These are phyloP conservation scores for Beauveria sp. DNA, from an alignment of 2,329 filamentous ascomycete genomes.

Conservation along the genomic window DNA sequence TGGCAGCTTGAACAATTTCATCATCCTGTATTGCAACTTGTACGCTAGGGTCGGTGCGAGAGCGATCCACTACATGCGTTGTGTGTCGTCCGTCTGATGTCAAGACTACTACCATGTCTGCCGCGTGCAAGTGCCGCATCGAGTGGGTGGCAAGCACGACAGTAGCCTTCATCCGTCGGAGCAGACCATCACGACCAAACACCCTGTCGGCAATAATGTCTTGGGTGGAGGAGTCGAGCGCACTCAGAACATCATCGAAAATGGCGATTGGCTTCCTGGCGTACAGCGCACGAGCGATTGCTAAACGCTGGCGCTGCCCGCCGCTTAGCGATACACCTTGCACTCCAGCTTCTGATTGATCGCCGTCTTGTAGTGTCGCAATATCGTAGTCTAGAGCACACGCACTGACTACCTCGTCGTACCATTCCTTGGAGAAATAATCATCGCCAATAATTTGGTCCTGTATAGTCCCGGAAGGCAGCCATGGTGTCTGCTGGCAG, in stretches of 20 bases:
- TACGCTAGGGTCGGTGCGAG: constrained; percentile 4
- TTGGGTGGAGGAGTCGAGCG: neutral
- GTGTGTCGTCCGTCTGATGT: neutral
- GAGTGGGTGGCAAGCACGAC: constrained; percentile 8
- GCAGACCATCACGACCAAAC: constrained; percentile 9
- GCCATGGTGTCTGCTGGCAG: constrained; percentile 9
- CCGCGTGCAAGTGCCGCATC: neutral
- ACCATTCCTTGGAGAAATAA: neutral
- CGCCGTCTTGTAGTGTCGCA: constrained; percentile 1
- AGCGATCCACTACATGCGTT: constrained; percentile 9
- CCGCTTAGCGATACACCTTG: constrained; percentile 8
- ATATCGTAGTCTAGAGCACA: constrained; percentile 10
- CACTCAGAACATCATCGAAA: constrained; percentile 10
- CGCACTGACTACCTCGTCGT: neutral
- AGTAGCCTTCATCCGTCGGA: constrained; percentile 1
- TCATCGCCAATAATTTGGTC: constrained; percentile 3
- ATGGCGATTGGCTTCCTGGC: constrained; percentile 2
- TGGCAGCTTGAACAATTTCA: constrained; percentile 6
- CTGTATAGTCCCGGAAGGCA: constrained; percentile 2
- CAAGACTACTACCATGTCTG: neutral
- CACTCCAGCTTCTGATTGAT: constrained; percentile 1
- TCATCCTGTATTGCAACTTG: constrained; percentile 7
- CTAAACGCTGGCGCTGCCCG: constrained; percentile 4
- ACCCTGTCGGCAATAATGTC: neutral
- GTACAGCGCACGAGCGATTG: constrained; percentile 8